Evolutionary conservation across 2,329 filamentous ascomycete genomes (phyloP), one percentile per base, ranked within the genome.

Genomic region (Aotearoamyces nothofagi): DNA sequence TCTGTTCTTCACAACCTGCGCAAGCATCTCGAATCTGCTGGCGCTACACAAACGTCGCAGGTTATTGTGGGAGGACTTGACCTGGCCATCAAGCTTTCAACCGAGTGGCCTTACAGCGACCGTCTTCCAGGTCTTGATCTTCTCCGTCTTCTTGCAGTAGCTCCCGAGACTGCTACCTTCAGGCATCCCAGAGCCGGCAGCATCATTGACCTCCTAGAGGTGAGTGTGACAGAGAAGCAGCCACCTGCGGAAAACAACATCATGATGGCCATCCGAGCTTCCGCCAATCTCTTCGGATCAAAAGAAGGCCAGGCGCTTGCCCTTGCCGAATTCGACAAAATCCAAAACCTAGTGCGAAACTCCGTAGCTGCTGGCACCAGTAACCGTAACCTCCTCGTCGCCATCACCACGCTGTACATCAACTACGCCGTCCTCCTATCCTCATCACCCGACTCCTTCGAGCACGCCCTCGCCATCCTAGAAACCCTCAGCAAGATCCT

Each of bases 101-200:
- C 79, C 0, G 53, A 62, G 17, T 98, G 90, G 90, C 78, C 86
- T 3, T 73, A 78, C 30, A 62, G 73, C 9, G 79, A 82, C 40
- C 76, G 84, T 25, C 64, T 98, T 0, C 80, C 90, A 1, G 81
- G 75, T 9, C 66, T 98, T 1, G 90, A 96, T 50, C 61, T 96
- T 2, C 63, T 96, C 4, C 80, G 90, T n/a, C 73, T 92, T 27
- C 61, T 90, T 15, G 77, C 80, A 2, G 71, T 74, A 1, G 71
- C 69, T 4, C 69, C 80, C 1, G 55, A 66, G 1, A 68, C 73
- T n/a, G 77, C 81, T 2, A 63, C 66, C 5, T 68, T 69, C 27
- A 56, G 56, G 0, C 63, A 69, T 28, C 54, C 63, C 1, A 53
- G 57, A 3, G 56, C 62, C 16, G 58, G 58, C 3, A 74, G 69